Evolutionary conservation across 257 asterid species (phyloP).

Genomic region (Phtheirospermum japonicum): DNA sequence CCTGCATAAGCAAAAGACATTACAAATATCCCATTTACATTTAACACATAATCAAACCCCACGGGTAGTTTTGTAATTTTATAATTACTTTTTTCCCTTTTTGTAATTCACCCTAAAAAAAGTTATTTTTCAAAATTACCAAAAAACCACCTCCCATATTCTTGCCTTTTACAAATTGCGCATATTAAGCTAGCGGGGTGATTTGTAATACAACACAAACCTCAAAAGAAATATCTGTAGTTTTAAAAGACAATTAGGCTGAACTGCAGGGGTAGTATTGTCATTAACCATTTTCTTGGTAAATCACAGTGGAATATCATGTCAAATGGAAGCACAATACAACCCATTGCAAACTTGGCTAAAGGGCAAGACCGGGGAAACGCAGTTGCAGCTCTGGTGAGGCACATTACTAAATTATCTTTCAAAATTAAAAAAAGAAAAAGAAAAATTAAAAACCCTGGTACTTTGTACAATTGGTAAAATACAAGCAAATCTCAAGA

Average conservation of each 20-base stretch:
- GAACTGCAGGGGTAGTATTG: neutral
- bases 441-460: too few relatives aligned
- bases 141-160: neutral
- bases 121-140: neutral
- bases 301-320: slow-evolving; percentile 57
- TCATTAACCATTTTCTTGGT: neutral
- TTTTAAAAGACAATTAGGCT: too few relatives aligned
- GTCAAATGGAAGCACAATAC: slow-evolving; percentile 52
- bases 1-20: too few relatives aligned
- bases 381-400: slow-evolving; percentile 66
- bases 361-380: slow-evolving; percentile 85
- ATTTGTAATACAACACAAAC: neutral
- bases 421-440: too few relatives aligned
- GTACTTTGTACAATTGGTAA: too few relatives aligned
- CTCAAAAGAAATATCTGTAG: neutral
- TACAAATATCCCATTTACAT: too few relatives aligned
- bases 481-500: too few relatives aligned
- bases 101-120: too few relatives aligned
- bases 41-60: too few relatives aligned
- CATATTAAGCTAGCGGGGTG: neutral
- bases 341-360: slow-evolving; percentile 61
- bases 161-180: slow-evolving; percentile 37
- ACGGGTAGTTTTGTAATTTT: too few relatives aligned
- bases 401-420: too few relatives aligned
- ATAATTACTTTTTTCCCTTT: too few relatives aligned